Percentiles rank a stretch among this genome's conserved stretches.
Conservation (phyloP, 2,329 filamentous ascomycete genomes). For the Apiospora sp. region DNA sequence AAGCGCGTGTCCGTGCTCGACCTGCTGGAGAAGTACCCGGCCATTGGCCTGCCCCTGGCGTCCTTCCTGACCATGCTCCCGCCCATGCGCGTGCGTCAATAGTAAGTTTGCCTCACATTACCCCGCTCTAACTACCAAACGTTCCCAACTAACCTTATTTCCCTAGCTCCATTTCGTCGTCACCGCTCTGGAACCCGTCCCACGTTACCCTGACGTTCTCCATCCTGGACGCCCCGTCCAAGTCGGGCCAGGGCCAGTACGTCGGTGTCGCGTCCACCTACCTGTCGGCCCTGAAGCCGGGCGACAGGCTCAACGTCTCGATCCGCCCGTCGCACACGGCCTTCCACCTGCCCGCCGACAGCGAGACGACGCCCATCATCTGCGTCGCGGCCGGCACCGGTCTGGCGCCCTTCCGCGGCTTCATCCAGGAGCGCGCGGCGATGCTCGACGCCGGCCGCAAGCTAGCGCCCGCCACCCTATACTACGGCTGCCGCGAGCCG, state of each 20-base stretch:
- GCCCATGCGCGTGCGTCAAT: constrained; percentile 79
- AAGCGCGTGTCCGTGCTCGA: constrained; percentile 49
- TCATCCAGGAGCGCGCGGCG: constrained; percentile 53
- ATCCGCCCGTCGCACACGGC: constrained; percentile 30
- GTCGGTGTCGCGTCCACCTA: constrained; percentile 51
- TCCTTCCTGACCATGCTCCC: constrained; percentile 67
- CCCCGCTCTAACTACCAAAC: background rate
- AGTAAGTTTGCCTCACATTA: constrained; percentile 39
- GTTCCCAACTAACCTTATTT: background rate
- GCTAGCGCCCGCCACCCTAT: constrained; percentile 56
- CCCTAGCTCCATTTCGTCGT: constrained; percentile 64
- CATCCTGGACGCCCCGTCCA: constrained; percentile 55
- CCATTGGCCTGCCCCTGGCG: constrained; percentile 49
- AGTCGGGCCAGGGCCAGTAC: constrained; percentile 35
- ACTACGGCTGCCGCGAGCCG: constrained; percentile 55
- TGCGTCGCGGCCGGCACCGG: constrained; percentile 47
- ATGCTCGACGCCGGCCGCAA: constrained; percentile 39
- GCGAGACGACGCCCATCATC: constrained; percentile 49
- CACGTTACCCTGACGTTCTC: constrained; percentile 62
- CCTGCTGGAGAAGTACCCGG: constrained; percentile 38
- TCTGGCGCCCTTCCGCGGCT: constrained; percentile 56
- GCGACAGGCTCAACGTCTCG: constrained; percentile 26
- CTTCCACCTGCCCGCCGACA: constrained; percentile 38
- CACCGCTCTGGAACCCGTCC: constrained; percentile 53
- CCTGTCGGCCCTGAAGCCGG: constrained; percentile 43